Evolutionary conservation across 129 eudicot genomes (phyloP).

Genomic region (Lactuca saligna): DNA sequence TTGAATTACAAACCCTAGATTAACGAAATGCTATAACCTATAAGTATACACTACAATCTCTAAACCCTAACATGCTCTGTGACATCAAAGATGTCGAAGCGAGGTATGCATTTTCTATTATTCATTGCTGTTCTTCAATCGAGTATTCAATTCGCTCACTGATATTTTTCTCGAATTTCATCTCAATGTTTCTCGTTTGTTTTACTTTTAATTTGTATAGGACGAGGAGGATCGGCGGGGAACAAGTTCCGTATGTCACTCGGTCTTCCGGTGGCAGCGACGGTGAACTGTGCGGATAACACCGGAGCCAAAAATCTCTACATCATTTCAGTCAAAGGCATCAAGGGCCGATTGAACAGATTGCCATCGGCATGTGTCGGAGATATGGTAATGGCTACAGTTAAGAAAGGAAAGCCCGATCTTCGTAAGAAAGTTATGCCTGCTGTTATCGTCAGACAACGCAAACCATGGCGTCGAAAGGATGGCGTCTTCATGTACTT

Average conservation of each 20-base stretch:
- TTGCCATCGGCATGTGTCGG: slow-evolving; percentile 54
- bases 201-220: slow-evolving; percentile 11
- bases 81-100: slow-evolving; percentile 33
- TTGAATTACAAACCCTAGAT: slow-evolving; percentile 28
- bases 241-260: slow-evolving; percentile 78
- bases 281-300: slow-evolving; percentile 72
- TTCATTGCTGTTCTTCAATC: not conserved
- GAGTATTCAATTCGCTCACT: not conserved
- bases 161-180: not conserved
- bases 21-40: slow-evolving; percentile 15
- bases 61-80: slow-evolving; percentile 1
- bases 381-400: slow-evolving; percentile 57
- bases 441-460: slow-evolving; percentile 45
- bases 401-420: slow-evolving; percentile 49
- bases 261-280: slow-evolving; percentile 79
- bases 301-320: slow-evolving; percentile 67
- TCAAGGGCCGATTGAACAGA: slow-evolving; percentile 55
- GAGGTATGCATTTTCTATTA: slow-evolving; percentile 12
- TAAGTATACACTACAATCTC: slow-evolving; percentile 7
- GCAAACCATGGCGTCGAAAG: slow-evolving; percentile 57
- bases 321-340: slow-evolving; percentile 65
- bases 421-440: slow-evolving; percentile 56
- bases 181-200: not conserved
- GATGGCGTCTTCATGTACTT: slow-evolving; percentile 55
- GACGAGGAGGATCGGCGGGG: slow-evolving; percentile 73